Percentiles rank a stretch among this genome's conserved stretches.
These are phyloP conservation scores for Fomitopsis palustris DNA, from an alignment of 1,284 basidiomycete genomes.

Conservation along the genomic window DNA sequence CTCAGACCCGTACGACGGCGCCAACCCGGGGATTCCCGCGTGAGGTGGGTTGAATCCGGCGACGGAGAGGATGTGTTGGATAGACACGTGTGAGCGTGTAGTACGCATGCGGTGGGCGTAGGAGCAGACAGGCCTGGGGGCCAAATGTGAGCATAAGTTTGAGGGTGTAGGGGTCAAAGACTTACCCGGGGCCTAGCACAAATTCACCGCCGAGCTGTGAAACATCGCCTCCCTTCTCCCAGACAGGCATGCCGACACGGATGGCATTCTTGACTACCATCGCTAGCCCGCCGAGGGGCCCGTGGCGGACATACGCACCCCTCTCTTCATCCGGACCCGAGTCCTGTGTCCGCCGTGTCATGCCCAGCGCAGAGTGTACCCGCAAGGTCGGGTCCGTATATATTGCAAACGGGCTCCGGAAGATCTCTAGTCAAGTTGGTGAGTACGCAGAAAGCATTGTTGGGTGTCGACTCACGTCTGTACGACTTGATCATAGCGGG, in stretches of 20 bases:
- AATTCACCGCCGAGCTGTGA: conserved; percentile 87
- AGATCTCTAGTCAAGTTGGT: conserved; percentile 43
- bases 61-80: conserved; percentile 60
- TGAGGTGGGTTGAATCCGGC: conserved; percentile 40
- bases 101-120: conserved; percentile 75
- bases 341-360: conserved; percentile 54
- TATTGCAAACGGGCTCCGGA: conserved; percentile 56
- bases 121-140: conserved; percentile 46
- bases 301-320: conserved; percentile 64
- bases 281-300: conserved; percentile 60
- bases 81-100: conserved; percentile 65
- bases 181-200: conserved; percentile 75
- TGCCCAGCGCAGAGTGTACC: conserved; percentile 74
- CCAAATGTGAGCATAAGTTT: conserved; percentile 9
- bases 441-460: conserved; percentile 5
- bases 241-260: conserved; percentile 71
- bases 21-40: conserved; percentile 8
- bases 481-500: conserved; percentile 73
- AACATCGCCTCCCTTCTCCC: conserved; percentile 76
- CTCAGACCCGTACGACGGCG: conserved; percentile 4
- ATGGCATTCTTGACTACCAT: conserved; percentile 68
- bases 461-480: conserved; percentile 38
- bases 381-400: conserved; percentile 77
- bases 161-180: conserved; percentile 10
- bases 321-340: conserved; percentile 44